Evolutionary conservation across 1,284 basidiomycete species (phyloP).

Genomic region (Cryptococcus wingfieldii): DNA sequence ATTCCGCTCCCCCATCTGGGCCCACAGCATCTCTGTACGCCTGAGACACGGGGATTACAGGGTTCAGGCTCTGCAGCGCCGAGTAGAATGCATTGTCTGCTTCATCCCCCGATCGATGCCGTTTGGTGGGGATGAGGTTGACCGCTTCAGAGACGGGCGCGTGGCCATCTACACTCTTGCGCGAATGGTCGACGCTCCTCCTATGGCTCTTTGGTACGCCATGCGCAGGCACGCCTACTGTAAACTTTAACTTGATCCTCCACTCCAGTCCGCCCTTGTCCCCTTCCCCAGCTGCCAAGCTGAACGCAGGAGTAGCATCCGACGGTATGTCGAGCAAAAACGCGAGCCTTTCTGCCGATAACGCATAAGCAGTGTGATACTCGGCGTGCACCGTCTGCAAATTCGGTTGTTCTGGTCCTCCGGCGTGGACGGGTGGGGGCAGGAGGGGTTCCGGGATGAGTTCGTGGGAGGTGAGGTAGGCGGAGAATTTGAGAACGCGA

Average conservation of each 20-base stretch:
- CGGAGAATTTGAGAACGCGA: slow-evolving; percentile 75
- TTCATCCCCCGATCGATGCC: slow-evolving; percentile 1
- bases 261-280: slow-evolving; percentile 70
- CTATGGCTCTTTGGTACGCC: slow-evolving; percentile 52
- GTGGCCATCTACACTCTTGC: no score
- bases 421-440: slow-evolving; percentile 49
- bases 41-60: background rate
- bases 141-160: slow-evolving; percentile 51
- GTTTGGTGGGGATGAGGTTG: slow-evolving; percentile 14
- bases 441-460: slow-evolving; percentile 59
- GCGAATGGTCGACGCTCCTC: slow-evolving; percentile 24
- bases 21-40: background rate
- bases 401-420: slow-evolving; percentile 23
- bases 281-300: slow-evolving; percentile 51
- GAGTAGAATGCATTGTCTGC: slow-evolving; percentile 15
- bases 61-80: slow-evolving; percentile 6
- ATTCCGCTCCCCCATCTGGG: slow-evolving; percentile 7
- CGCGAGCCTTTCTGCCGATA: slow-evolving; percentile 66
- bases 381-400: slow-evolving; percentile 67
- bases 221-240: slow-evolving; percentile 62
- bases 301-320: slow-evolving; percentile 78
- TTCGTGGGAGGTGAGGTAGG: slow-evolving; percentile 79
- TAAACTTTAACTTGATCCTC: slow-evolving; percentile 73
- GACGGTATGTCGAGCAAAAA: slow-evolving; percentile 85
- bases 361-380: slow-evolving; percentile 67